Conservation (phyloP, 768 basidiomycete species). For the Hirschioporus abietinus region DNA sequence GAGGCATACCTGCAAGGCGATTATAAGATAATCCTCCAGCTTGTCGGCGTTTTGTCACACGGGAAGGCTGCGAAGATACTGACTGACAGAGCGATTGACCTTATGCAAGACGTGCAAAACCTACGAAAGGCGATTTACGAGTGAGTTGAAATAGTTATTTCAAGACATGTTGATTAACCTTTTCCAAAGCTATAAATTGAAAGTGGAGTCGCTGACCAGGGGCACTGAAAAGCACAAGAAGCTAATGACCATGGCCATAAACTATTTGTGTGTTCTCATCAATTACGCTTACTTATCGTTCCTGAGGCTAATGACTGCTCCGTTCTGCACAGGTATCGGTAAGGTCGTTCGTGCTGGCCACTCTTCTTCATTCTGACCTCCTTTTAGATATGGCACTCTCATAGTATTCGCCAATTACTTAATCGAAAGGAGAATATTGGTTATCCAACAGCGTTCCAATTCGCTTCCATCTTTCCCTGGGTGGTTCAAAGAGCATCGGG, state of each 20-base stretch:
- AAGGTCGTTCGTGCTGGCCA: background rate
- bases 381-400: constrained; percentile 67
- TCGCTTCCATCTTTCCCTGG: constrained; percentile 53
- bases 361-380: background rate
- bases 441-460: background rate
- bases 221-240: constrained; percentile 74
- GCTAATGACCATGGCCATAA: constrained; percentile 70
- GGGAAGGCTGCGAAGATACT: constrained; percentile 91
- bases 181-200: constrained; percentile 75
- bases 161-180: constrained; percentile 9
- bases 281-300: constrained; percentile 15
- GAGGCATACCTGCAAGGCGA: constrained; percentile 89
- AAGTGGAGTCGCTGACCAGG: constrained; percentile 76
- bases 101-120: constrained; percentile 97
- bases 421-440: constrained; percentile 50
- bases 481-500: constrained; percentile 80
- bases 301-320: background rate
- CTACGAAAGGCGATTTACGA: constrained; percentile 92
- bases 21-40: constrained; percentile 93
- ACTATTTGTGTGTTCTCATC: constrained; percentile 66
- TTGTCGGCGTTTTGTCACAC: constrained; percentile 86
- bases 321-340: constrained; percentile 49
- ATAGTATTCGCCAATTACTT: constrained; percentile 96
- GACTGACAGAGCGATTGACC: constrained; percentile 83
- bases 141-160: constrained; percentile 39